These are phyloP conservation scores for Penicilliopsis zonata DNA, from an alignment of 495 filamentous ascomycete genomes.

Conservation along the genomic window DNA sequence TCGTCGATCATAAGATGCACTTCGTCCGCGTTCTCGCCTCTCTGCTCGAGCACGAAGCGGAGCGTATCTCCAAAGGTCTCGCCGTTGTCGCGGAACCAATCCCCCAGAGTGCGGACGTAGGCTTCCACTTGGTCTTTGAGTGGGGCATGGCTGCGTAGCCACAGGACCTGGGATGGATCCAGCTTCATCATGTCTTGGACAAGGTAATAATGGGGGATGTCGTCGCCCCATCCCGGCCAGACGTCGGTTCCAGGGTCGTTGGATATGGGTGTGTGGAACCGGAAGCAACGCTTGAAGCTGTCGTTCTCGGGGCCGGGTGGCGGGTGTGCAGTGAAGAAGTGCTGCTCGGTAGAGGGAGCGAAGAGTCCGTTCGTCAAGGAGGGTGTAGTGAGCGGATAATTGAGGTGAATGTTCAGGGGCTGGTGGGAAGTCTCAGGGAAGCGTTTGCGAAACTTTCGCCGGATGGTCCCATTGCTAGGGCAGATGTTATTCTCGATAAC, in stretches of 20 bases:
- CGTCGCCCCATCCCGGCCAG: constrained; percentile 56
- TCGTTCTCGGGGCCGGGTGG: background rate
- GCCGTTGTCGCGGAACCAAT: constrained; percentile 54
- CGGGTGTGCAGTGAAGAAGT: constrained; percentile 14
- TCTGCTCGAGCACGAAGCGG: constrained; percentile 25
- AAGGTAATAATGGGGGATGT: constrained; percentile 50
- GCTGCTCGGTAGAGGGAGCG: constrained; percentile 6
- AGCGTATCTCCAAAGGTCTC: constrained; percentile 45
- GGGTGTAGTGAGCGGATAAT: constrained; percentile 30
- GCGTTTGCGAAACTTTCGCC: constrained; percentile 44
- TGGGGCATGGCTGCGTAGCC: constrained; percentile 39
- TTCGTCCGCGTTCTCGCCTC: constrained; percentile 14
- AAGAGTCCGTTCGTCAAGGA: constrained; percentile 4
- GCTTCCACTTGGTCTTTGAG: constrained; percentile 42
- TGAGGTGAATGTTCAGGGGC: constrained; percentile 42
- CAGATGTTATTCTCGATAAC: constrained; percentile 43
- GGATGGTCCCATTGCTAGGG: constrained; percentile 47
- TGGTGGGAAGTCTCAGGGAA: constrained; percentile 36
- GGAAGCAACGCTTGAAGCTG: constrained; percentile 15
- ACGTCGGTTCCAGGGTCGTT: constrained; percentile 25
- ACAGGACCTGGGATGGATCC: constrained; percentile 44
- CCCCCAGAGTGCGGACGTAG: constrained; percentile 37
- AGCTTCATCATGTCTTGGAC: constrained; percentile 58
- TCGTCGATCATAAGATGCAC: constrained; percentile 16
- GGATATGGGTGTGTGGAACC: constrained; percentile 24